Evolutionary conservation across 2,329 filamentous ascomycete species (phyloP).

Genomic region (Arthrobotrys conoides): DNA sequence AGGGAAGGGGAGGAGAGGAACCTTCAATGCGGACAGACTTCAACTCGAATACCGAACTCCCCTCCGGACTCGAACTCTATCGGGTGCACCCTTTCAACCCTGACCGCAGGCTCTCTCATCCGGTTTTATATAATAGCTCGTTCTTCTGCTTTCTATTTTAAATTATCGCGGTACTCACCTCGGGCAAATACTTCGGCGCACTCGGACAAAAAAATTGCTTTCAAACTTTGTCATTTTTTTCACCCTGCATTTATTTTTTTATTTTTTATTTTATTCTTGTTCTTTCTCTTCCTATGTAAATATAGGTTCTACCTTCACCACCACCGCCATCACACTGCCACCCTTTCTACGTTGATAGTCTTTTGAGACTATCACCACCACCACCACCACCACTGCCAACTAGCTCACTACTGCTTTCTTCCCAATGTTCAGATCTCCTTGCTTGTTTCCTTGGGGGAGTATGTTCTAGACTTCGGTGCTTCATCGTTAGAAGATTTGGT

Average conservation of each 20-base stretch:
- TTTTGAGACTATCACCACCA: background rate
- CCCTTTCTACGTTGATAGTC: background rate
- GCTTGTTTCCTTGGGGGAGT: background rate
- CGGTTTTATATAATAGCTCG: conserved; percentile 10
- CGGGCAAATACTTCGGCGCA: conserved; percentile 59
- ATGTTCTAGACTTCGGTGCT: conserved; percentile 42
- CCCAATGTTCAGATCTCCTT: background rate
- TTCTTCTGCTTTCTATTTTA: conserved; percentile 19
- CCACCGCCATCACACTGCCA: background rate
- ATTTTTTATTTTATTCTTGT: background rate
- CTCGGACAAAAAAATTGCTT: conserved; percentile 51
- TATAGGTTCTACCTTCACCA: conserved; percentile 17
- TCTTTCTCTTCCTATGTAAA: conserved; percentile 35
- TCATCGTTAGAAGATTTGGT: conserved; percentile 30
- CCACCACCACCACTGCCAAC: background rate
- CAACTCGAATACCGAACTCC: background rate
- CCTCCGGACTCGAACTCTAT: background rate
- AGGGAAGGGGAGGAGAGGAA: background rate
- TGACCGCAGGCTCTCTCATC: background rate
- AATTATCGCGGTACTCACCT: conserved; percentile 40
- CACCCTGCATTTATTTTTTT: conserved; percentile 5
- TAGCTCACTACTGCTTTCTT: background rate
- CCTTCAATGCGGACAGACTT: background rate
- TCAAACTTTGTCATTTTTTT: conserved; percentile 5
- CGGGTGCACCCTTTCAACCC: background rate